Percentiles rank a stretch among this genome's conserved stretches.
Evolutionary conservation across 129 eudicot species (phyloP).

Genomic region (Escallonia rubra): DNA sequence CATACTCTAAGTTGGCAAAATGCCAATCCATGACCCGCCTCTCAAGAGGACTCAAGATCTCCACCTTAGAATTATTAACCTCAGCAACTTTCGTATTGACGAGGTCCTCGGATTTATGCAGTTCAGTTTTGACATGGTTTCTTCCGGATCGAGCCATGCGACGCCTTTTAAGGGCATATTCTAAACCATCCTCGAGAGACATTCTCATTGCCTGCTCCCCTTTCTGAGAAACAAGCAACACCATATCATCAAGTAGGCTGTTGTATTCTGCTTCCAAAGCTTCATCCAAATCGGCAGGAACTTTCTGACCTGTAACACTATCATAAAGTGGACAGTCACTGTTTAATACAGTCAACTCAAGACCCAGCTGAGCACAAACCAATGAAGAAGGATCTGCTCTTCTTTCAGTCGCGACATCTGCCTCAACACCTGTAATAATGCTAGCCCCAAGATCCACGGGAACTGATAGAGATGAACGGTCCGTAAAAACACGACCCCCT

Average conservation of each 20-base stretch:
- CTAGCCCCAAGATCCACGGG: conserved; percentile 99
- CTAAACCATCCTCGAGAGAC: conserved; percentile 97
- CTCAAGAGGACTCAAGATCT: conserved; percentile 80
- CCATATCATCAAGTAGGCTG: conserved; percentile 84
- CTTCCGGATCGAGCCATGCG: conserved; percentile 23
- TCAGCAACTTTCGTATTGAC: conserved; percentile 4
- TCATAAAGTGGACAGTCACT: conserved; percentile 98
- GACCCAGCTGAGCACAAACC: conserved; percentile 95
- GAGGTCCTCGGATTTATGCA: background rate
- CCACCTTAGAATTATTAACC: conserved; percentile 19
- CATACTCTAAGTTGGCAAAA: conserved; percentile 97
- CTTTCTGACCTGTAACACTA: conserved; percentile 83
- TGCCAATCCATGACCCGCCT: conserved; percentile 99
- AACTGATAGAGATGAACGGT: conserved; percentile 82
- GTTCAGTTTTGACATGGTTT: conserved; percentile 7
- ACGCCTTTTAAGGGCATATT: conserved; percentile 68
- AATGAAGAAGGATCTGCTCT: conserved; percentile 95
- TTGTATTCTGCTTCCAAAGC: conserved; percentile 87
- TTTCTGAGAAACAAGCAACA: conserved; percentile 67
- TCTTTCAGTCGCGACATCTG: conserved; percentile 86
- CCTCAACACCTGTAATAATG: conserved; percentile 98
- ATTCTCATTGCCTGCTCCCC: conserved; percentile 71
- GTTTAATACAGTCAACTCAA: conserved; percentile 81
- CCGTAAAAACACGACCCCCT: conserved; percentile 98
- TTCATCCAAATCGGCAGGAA: conserved; percentile 85